Base-by-base conservation (phyloP, 106 monocot genomes). In the Apostasia ramifera region DNA sequence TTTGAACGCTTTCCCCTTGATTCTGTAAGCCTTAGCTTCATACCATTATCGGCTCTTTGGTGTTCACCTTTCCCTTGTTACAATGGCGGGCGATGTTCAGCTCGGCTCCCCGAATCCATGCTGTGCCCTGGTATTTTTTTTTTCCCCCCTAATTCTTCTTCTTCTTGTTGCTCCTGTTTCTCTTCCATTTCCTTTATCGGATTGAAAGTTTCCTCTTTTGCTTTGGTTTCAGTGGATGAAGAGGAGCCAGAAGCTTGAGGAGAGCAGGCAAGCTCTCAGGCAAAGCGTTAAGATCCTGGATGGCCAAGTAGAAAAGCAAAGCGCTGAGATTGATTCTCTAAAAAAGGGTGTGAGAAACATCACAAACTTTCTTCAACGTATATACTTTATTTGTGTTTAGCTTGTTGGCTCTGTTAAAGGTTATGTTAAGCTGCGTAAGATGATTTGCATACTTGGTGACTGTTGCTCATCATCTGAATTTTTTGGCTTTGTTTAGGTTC, bases 231-330 rank as follows among this genome's bases (percentile, higher is more conserved):
- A 92, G 88, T 26, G 80, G 59, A 84, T 64, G 62, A 82, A 81
- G 76, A 88, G 70, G 76, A 76, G 70, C 71, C 40, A 58, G 77
- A 80, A 87, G 69, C n/a, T 80, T 76, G 79, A 90, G 59, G 74
- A 79, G 67, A 68, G 70, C 47, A 75, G 86, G 76, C 74, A 81
- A 59, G 74, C 69, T 6, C 73, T 93, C 10, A 67, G 81, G 68
- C 60, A 88, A 72, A 85, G 81, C 8, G 77, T 88, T 62, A 83
- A 88, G 59, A 59, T 88, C 6, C 73, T 85, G 44, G 76, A 85
- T 58, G 51, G 14, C 6, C 76, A 82, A 50, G 47, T 51, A 2
- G 67, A 78, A 14, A 74, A 76, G 66, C 66, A 89, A 6, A 42
- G 62, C 50, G 59, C 48, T 5, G 86, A 95, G 72, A 89, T 81